phyloP scores from a whole-genome alignment of 164 flowering plant genomes.

The Amborella trichopoda region DNA sequence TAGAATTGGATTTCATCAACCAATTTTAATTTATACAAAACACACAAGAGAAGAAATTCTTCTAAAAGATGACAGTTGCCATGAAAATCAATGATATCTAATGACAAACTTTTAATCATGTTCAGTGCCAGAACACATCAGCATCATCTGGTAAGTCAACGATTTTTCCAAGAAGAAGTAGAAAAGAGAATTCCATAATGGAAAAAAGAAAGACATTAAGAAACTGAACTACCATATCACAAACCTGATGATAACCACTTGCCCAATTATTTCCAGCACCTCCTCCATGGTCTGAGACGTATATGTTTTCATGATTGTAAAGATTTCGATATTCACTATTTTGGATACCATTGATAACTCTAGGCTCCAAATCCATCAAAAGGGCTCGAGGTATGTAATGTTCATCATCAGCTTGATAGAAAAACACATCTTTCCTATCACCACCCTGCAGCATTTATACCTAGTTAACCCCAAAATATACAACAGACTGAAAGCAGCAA shows the following conservation, averaged over 20 bases:
- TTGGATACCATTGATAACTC: slow-evolving; percentile 95
- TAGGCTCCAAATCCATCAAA: slow-evolving; percentile 90
- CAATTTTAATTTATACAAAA: no score
- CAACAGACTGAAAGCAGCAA: no score
- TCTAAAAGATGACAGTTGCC: no score
- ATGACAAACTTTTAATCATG: no score
- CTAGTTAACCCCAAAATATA: no score
- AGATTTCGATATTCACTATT: slow-evolving; percentile 91
- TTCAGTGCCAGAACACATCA: no score
- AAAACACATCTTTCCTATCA: slow-evolving; percentile 96
- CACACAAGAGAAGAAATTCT: no score
- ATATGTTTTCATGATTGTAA: slow-evolving; percentile 92
- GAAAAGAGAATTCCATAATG: no score
- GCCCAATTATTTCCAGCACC: slow-evolving; percentile 99
- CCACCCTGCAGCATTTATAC: slow-evolving; percentile 88
- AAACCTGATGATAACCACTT: slow-evolving; percentile 79
- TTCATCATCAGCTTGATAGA: slow-evolving; percentile 99
- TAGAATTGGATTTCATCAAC: no score
- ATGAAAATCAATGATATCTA: no score
- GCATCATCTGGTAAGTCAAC: no score
- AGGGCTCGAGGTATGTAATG: slow-evolving; percentile 96
- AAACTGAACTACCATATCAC: not conserved
- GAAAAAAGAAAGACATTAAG: not conserved
- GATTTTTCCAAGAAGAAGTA: no score
- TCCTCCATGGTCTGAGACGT: slow-evolving; percentile 89